Percentiles rank a stretch among this genome's conserved stretches.
These are phyloP conservation scores for Oryza longistaminata DNA, from an alignment of 176 grass and related monocot genomes.

Conservation along the genomic window DNA sequence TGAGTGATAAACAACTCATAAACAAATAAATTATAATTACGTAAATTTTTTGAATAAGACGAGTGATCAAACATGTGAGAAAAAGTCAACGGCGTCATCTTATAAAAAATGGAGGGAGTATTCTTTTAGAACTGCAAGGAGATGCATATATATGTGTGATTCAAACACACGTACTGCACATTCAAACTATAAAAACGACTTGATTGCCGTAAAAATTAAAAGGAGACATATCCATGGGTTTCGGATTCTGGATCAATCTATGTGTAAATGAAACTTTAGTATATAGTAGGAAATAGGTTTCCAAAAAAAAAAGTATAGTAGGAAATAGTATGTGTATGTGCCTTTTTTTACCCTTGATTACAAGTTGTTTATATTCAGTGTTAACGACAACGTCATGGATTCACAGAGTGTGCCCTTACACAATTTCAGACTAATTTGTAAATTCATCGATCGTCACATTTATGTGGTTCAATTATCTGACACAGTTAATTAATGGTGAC, in stretches of 20 bases:
- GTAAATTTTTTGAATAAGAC: too few relatives aligned
- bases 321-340: not conserved
- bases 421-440: not conserved
- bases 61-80: too few relatives aligned
- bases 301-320: too few relatives aligned
- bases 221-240: not conserved
- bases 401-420: not conserved
- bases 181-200: not conserved
- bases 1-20: too few relatives aligned
- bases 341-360: not conserved
- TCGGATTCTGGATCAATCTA: not conserved
- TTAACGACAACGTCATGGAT: not conserved
- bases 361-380: too few relatives aligned
- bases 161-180: not conserved
- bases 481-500: not conserved
- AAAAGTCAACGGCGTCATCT: too few relatives aligned
- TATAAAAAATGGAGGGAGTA: too few relatives aligned
- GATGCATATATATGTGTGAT: not conserved
- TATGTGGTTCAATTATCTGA: not conserved
- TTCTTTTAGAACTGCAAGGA: not conserved
- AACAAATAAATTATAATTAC: too few relatives aligned
- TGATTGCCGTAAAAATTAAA: not conserved
- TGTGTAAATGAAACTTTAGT: not conserved
- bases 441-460: not conserved
- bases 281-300: too few relatives aligned